These are phyloP conservation scores for Angophora floribunda DNA, from an alignment of 345 rosid genomes.

Conservation along the genomic window DNA sequence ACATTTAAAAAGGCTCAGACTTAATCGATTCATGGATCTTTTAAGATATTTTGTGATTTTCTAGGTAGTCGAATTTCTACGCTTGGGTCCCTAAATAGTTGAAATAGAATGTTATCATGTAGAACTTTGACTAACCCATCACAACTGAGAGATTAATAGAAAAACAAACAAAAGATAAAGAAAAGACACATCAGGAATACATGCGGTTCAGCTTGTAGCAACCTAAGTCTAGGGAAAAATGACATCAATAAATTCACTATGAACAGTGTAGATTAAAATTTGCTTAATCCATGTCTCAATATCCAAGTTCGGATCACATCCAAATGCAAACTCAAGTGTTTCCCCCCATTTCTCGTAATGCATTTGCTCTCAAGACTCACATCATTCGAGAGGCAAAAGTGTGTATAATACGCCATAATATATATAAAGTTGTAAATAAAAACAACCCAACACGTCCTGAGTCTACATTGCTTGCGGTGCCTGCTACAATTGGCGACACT, in stretches of 20 bases:
- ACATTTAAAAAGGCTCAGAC: neutral
- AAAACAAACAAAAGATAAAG: too few species aligned
- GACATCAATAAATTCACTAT: too few species aligned
- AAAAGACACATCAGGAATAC: too few species aligned
- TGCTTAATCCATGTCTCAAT: too few species aligned
- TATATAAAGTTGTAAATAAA: neutral
- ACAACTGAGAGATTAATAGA: too few species aligned
- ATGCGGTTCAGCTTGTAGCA: too few species aligned
- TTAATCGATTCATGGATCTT: neutral
- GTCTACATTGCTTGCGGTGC: neutral
- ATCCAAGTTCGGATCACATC: too few species aligned
- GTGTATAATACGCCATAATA: neutral
- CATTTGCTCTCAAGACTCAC: too few species aligned
- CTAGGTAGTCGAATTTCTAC: neutral
- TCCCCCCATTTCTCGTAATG: too few species aligned
- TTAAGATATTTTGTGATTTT: neutral
- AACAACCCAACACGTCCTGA: fast-evolving
- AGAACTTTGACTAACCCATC: neutral
- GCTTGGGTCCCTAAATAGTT: neutral
- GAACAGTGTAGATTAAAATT: too few species aligned
- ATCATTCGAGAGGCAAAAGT: neutral
- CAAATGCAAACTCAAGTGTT: too few species aligned
- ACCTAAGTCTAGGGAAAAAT: too few species aligned
- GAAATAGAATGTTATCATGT: neutral
- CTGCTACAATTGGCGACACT: neutral